A percentile compares a stretch with the other conserved stretches of the same genome.
phyloP scores from a whole-genome alignment of 352 stramenopile species.

The Globisporangium radiosum region DNA sequence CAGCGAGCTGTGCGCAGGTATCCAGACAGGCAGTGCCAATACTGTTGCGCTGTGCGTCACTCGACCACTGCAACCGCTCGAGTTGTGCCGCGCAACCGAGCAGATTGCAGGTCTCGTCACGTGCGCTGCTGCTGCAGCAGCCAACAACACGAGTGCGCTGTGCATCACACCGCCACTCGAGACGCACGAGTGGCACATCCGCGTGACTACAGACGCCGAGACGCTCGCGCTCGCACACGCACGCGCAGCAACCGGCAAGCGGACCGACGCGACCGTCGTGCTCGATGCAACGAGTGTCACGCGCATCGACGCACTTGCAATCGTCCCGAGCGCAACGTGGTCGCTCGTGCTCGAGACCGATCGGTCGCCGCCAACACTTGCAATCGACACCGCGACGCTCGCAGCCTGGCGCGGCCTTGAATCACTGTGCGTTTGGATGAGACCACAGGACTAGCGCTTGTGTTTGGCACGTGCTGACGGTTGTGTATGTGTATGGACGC shows the following conservation, averaged over 20 bases:
- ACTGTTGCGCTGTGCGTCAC: not conserved
- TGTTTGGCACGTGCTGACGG: not conserved
- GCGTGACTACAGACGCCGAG: constrained; percentile 5
- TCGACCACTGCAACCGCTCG: not conserved
- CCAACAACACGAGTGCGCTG: not conserved
- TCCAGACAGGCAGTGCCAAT: not conserved
- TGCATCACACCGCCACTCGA: constrained; percentile 5
- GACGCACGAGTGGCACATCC: constrained; percentile 7
- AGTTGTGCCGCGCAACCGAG: not conserved
- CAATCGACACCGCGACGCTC: constrained; percentile 1
- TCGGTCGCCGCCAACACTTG: constrained; percentile 2
- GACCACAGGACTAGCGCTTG: not conserved
- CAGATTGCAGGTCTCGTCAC: not conserved
- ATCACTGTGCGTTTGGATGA: constrained; percentile 7
- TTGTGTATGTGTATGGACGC: not conserved
- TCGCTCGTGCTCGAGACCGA: constrained; percentile 6
- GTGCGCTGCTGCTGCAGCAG: not conserved
- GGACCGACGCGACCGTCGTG: not conserved
- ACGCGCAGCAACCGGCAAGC: not conserved
- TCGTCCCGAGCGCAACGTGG: constrained; percentile 3
- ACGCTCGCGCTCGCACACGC: constrained; percentile 4
- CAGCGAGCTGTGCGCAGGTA: constrained; percentile 6
- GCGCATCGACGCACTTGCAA: not conserved
- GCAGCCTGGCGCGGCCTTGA: constrained; percentile 8
- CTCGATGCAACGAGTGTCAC: constrained; percentile 7